Base-by-base conservation (phyloP, 345 rosid species). In the Euphorbia peplus region DNA sequence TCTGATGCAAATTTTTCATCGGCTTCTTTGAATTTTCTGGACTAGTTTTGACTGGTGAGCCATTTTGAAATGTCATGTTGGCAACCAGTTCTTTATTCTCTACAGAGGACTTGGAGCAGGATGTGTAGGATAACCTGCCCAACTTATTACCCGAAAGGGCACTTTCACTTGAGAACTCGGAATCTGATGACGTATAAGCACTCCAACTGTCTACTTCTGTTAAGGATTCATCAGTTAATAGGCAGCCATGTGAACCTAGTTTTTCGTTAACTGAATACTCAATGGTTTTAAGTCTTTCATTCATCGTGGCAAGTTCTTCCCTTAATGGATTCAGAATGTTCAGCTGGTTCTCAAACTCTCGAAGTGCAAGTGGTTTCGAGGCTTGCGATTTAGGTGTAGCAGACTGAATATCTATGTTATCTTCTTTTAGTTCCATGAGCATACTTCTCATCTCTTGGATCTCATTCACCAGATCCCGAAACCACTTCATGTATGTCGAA, bases 121-220 rank as follows among this genome's bases (percentile, higher is more conserved):
- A 32, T 29, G 69, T 2, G 24, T 2, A 61, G 41, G 67, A 70
- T 11, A 60, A 76, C 35, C 30, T 69, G 37, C 59, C 75, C 50
- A 72, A 55, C 47, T 72, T 37, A 44, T 65, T 66, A 48, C 54
- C 78, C 32, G 67, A 67, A 71, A 66, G 70, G 71, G 60, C 65
- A 59, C 72, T 86, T 63, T 73, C 82, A 61, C 64, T 64, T 70
- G 85, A 83, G 70, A 65, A 75, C 52, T 77, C 90, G 72, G 85
- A 85, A 70, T 78, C 78, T 71, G 85, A 68, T 41, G 67, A 39
- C 42, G 68, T 61, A 68, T 55, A 29, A 71, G 80, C 70, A 81
- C 81, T 84, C 82, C 70, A 79, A 44, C 71, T 77, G 73, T 84
- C 81, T 70, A 65, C 76, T 63, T 86, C 86, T 25, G 72, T 76